Conservation (phyloP, 2,329 filamentous ascomycete genomes). For the Claviceps sp. region DNA sequence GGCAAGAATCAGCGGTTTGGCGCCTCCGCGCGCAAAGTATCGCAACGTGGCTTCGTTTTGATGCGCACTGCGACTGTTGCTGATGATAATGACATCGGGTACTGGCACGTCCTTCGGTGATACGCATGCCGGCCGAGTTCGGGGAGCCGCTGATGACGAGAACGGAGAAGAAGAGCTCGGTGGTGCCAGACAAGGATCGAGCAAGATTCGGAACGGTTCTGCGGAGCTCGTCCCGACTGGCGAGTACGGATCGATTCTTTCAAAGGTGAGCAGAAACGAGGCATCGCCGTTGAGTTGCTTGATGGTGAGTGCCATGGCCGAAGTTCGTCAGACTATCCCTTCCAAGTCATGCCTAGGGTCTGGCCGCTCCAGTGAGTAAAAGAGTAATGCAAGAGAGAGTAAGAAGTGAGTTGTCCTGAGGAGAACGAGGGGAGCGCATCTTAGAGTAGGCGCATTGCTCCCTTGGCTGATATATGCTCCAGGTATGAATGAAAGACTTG, state of each 20-base stretch:
- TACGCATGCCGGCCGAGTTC: conserved; percentile 42
- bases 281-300: conserved; percentile 52
- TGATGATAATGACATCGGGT: conserved; percentile 33
- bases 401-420: neutral
- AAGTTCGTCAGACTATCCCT: neutral
- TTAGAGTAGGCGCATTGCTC: neutral
- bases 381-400: neutral
- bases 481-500: too few species aligned
- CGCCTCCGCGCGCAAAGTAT: conserved; percentile 40
- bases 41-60: conserved; percentile 57
- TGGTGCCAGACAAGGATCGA: conserved; percentile 59
- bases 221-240: neutral
- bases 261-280: conserved; percentile 51
- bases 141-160: conserved; percentile 45
- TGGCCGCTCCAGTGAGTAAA: neutral
- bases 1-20: conserved; percentile 50
- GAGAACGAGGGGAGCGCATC: neutral
- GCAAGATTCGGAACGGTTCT: conserved; percentile 49
- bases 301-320: conserved; percentile 46
- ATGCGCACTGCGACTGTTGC: conserved; percentile 44
- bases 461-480: too few species aligned
- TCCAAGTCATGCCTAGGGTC: neutral
- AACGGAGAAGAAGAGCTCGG: conserved; percentile 39
- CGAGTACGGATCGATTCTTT: conserved; percentile 28
- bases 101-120: conserved; percentile 27